phyloP scores from a whole-genome alignment of 805 yeast species.

The Ogataea pignaliae region DNA sequence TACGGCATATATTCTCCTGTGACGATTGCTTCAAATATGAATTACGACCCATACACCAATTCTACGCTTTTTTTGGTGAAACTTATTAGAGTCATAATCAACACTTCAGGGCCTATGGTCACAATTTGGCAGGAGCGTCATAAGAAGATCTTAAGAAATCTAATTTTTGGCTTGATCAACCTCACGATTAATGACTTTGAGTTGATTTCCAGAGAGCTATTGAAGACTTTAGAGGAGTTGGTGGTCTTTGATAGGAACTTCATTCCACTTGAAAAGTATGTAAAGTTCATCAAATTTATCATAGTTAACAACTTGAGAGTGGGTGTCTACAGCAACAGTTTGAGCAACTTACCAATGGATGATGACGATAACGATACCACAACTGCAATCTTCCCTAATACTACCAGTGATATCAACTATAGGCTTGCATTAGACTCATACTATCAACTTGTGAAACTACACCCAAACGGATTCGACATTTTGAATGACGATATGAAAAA shows the following conservation, averaged over 20 bases:
- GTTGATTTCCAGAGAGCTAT: constrained; percentile 33
- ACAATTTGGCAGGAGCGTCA: constrained; percentile 26
- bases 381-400: constrained; percentile 29
- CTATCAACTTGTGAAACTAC: constrained; percentile 27
- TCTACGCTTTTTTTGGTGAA: constrained; percentile 41
- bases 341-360: constrained; percentile 21
- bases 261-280: constrained; percentile 27
- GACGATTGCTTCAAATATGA: constrained; percentile 45
- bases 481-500: constrained; percentile 17
- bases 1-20: constrained; percentile 45
- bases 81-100: constrained; percentile 41
- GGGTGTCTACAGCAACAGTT: constrained; percentile 25
- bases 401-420: constrained; percentile 26
- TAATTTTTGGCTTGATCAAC: constrained; percentile 35
- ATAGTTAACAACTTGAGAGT: constrained; percentile 31
- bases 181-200: constrained; percentile 30
- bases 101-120: constrained; percentile 56
- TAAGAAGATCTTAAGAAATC: constrained; percentile 32
- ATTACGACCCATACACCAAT: constrained; percentile 35
- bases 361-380: constrained; percentile 21
- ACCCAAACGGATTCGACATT: constrained; percentile 6
- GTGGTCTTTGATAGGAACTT: constrained; percentile 40
- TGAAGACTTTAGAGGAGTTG: constrained; percentile 42
- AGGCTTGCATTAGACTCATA: constrained; percentile 25
- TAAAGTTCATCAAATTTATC: constrained; percentile 28